Percentiles rank a stretch among this genome's conserved stretches.
Evolutionary conservation across 768 basidiomycete species (phyloP).

Genomic region (Kwoniella newhampshirensis): DNA sequence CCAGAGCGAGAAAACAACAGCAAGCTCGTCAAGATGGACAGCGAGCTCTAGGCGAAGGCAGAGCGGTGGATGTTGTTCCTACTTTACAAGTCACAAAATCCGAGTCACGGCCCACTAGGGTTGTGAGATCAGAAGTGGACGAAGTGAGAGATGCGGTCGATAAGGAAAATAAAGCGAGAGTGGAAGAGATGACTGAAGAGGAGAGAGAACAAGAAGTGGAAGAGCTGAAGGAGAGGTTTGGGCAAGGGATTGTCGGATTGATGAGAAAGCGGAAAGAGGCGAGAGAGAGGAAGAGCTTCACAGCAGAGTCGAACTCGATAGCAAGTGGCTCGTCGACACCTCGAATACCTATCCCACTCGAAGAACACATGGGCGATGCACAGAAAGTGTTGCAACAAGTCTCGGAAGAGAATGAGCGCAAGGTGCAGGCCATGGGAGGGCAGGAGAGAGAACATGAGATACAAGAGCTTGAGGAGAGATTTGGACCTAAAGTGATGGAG

Average conservation of each 20-base stretch:
- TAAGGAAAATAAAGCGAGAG: constrained; percentile 64
- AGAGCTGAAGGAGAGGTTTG: constrained; percentile 72
- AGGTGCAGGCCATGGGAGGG: constrained; percentile 20
- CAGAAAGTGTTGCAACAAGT: constrained; percentile 22
- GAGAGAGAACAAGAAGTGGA: constrained; percentile 67
- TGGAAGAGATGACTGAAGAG: constrained; percentile 69
- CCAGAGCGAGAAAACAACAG: constrained; percentile 18
- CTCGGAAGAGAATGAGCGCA: constrained; percentile 26
- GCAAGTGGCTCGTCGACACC: neutral
- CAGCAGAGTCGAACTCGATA: neutral
- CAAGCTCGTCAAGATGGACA: constrained; percentile 3
- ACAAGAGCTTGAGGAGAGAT: constrained; percentile 34
- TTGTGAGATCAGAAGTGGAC: constrained; percentile 56
- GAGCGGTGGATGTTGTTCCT: constrained; percentile 15
- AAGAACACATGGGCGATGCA: constrained; percentile 22
- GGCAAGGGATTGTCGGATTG: constrained; percentile 64
- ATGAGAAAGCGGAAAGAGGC: constrained; percentile 62
- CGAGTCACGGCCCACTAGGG: neutral
- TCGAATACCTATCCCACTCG: constrained; percentile 9
- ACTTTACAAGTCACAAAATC: neutral
- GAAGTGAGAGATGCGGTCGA: constrained; percentile 57
- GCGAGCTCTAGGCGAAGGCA: constrained; percentile 9
- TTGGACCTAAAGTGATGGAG: constrained; percentile 25
- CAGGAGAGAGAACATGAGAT: constrained; percentile 29
- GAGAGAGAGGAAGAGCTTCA: too few relatives aligned